Evolutionary conservation across 495 filamentous ascomycete genomes (phyloP), one percentile per base, ranked within the genome.

Genomic region (Lichenothelia convexa): DNA sequence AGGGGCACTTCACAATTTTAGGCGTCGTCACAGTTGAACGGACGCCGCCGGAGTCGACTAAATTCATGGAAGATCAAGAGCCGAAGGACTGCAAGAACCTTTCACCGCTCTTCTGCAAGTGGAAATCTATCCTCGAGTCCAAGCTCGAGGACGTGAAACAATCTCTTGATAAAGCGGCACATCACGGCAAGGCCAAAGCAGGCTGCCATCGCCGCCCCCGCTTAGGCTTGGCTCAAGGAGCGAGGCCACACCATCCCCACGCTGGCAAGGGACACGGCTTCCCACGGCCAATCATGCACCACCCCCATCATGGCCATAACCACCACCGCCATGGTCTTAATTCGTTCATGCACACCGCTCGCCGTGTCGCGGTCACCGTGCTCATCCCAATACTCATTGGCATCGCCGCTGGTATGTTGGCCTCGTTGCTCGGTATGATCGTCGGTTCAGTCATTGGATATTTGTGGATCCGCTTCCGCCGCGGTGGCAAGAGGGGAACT

Each of bases 321-420:
- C 26, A 39, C 21, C 15, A 12, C 23, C 39, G 29, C 21, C 35
- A 21, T 26, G 32, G 29, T 20, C 3, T 31, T 19, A 18, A 37
- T 9, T 38, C 35, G 30, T 44, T 48, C 42, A 24, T 50, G 18
- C 38, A 26, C 38, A 30, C 31, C 29, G 43, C 46, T 41, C 44
- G 37, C 21, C 32, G 46, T 20, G 18, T 49, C 29, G 15, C 15
- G 1, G 9, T 13, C 24, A 29, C 24, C 24, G 27, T 40, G 11
- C 30, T 40, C 11, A 38, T 51, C 32, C 47, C 47, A 6, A 41
- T 54, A 30, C 43, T 54, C 9, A 41, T 54, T 27, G 50, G 50
- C 16, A 38, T 51, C 34, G 41, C 44, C 13, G 50, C 45, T 13
- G 50, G 50, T 18, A 48, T 47, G 21, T 33, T 46, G 24, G 44